phyloP scores from a whole-genome alignment of 257 asterid genomes.

The Voacanga thouarsii region DNA sequence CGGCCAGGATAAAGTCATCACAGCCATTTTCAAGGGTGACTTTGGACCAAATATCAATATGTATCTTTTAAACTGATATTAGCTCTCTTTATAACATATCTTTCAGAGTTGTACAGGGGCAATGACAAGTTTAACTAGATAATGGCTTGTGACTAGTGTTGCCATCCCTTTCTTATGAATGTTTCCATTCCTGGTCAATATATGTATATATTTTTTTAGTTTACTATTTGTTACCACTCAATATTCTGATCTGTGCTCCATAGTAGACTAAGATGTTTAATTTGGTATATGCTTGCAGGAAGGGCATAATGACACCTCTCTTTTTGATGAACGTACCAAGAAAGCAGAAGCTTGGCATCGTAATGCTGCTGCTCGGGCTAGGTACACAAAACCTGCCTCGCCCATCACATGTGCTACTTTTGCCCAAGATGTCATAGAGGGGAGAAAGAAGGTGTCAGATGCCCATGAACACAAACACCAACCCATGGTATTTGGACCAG shows the following conservation, averaged over 20 bases:
- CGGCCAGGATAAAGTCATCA: not conserved
- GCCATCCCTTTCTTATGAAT: not conserved
- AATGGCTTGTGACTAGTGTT: not conserved
- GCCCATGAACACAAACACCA: constrained; percentile 89
- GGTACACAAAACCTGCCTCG: constrained; percentile 57
- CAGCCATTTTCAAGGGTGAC: not conserved
- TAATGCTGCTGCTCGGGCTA: constrained; percentile 67
- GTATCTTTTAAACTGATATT: not conserved
- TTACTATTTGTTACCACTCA: not conserved
- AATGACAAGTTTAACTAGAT: not conserved
- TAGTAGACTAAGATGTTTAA: not conserved
- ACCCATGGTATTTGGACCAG: constrained; percentile 91
- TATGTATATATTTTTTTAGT: not conserved
- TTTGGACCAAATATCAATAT: not conserved
- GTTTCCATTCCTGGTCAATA: not conserved
- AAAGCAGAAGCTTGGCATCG: constrained; percentile 96
- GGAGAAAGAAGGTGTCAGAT: constrained; percentile 69
- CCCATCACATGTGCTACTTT: constrained; percentile 98
- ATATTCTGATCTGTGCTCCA: not conserved
- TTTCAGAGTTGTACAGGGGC: not conserved
- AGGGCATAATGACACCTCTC: constrained; percentile 57
- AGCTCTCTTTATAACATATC: not conserved
- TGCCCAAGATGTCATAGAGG: constrained; percentile 96
- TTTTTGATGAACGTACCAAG: constrained; percentile 76
- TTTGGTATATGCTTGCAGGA: constrained; percentile 38